These are phyloP conservation scores for Colletotrichum agaves DNA, from an alignment of 2,329 filamentous ascomycete species.

Conservation along the genomic window DNA sequence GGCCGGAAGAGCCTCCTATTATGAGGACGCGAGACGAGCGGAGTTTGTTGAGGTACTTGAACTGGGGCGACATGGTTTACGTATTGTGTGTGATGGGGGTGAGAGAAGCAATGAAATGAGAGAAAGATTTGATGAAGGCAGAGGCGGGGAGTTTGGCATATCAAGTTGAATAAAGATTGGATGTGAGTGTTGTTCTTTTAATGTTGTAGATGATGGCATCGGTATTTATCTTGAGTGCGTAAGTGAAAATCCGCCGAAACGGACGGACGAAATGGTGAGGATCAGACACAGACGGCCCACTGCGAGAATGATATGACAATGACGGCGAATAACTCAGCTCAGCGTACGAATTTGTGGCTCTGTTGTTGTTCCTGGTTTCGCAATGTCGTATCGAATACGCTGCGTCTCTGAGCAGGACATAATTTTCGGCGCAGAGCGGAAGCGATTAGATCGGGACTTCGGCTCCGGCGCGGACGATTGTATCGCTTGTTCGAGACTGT, in stretches of 20 bases:
- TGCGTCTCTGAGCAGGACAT: too few relatives aligned
- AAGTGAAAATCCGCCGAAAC: neutral
- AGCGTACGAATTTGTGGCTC: too few relatives aligned
- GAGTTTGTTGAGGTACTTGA: constrained; percentile 18
- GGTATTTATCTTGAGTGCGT: neutral
- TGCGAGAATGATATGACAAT: too few relatives aligned
- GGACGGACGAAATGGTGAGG: neutral
- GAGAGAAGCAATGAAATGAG: too few relatives aligned
- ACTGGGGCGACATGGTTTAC: neutral
- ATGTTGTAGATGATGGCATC: neutral
- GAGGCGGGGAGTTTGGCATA: too few relatives aligned
- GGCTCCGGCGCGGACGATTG: too few relatives aligned
- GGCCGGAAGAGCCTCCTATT: constrained; percentile 23
- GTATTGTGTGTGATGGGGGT: neutral
- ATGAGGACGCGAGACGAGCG: constrained; percentile 1
- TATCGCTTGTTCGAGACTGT: too few relatives aligned
- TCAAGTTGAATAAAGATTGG: neutral
- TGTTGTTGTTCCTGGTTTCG: too few relatives aligned
- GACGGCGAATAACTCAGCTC: neutral
- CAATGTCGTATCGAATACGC: too few relatives aligned
- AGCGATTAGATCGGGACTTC: too few relatives aligned
- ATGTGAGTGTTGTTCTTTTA: neutral
- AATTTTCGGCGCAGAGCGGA: too few relatives aligned
- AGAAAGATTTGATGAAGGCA: too few relatives aligned
- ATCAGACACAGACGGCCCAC: neutral